Evolutionary conservation across 257 asterid species (phyloP).

Genomic region (Handroanthus guayacan): DNA sequence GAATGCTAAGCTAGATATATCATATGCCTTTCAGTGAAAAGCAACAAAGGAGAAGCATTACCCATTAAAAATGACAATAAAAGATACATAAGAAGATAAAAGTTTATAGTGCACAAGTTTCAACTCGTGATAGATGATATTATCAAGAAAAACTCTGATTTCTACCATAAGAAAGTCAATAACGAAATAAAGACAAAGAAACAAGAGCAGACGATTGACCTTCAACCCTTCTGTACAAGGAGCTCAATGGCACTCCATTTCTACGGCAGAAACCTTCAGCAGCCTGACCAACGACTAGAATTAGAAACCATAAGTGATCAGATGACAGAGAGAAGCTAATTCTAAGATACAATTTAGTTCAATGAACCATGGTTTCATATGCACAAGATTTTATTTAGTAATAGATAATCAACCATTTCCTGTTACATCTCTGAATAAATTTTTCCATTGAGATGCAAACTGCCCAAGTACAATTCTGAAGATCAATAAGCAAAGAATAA

Average conservation of each 20-base stretch:
- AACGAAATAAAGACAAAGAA: not conserved
- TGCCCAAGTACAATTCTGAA: not conserved
- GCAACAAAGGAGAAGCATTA: conserved; percentile 1
- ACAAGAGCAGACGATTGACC: conserved; percentile 43
- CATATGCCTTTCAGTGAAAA: conserved; percentile 8
- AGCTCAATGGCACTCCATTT: conserved; percentile 74
- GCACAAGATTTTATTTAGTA: not conserved
- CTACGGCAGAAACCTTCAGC: conserved; percentile 98
- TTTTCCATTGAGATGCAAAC: conserved; percentile 21
- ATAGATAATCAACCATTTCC: not conserved
- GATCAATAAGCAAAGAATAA: conserved; percentile 7
- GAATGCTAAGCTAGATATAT: conserved; percentile 4
- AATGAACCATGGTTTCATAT: not conserved
- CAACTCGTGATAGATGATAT: conserved; percentile 22
- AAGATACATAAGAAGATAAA: conserved; percentile 3
- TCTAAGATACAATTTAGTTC: conserved; percentile 23
- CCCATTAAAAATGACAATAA: conserved; percentile 4
- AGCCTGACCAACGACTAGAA: conserved; percentile 63
- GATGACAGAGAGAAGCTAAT: conserved; percentile 16
- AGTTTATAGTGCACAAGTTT: not conserved
- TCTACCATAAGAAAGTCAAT: not conserved
- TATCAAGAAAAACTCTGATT: conserved; percentile 7
- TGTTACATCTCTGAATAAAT: conserved; percentile 12
- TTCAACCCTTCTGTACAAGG: conserved; percentile 79
- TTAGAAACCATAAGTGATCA: conserved; percentile 33